Evolutionary conservation across 2,329 filamentous ascomycete species (phyloP).

Genomic region (Balansia obtecta): DNA sequence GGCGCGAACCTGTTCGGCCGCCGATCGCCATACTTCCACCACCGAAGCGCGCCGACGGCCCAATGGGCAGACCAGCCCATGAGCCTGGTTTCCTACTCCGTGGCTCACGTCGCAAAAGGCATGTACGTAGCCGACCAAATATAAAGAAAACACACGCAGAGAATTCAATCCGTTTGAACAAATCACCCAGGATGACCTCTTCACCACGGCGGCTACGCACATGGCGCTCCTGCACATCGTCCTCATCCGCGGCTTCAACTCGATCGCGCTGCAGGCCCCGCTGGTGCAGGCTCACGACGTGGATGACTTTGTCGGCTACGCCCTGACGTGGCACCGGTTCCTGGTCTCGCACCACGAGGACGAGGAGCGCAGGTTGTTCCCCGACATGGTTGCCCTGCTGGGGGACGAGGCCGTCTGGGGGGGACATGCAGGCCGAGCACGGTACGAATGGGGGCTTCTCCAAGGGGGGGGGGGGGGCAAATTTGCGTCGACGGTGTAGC

Average conservation of each 20-base stretch:
- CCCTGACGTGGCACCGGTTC: slow-evolving; percentile 44
- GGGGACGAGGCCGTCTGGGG: slow-evolving; percentile 37
- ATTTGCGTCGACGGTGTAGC: too few species aligned
- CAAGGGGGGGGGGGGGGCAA: too few species aligned
- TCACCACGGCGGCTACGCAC: slow-evolving; percentile 45
- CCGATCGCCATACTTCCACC: slow-evolving; percentile 24
- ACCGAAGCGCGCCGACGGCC: slow-evolving; percentile 13
- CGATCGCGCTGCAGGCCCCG: slow-evolving; percentile 47
- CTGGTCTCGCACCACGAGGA: slow-evolving; percentile 49
- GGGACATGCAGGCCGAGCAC: slow-evolving; percentile 41
- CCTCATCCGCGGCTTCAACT: slow-evolving; percentile 51
- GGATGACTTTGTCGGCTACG: slow-evolving; percentile 44
- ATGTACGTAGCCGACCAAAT: too few species aligned
- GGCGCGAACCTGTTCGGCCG: slow-evolving; percentile 20
- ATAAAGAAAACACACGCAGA: too few species aligned
- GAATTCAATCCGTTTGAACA: too few species aligned
- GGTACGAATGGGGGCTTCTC: too few species aligned
- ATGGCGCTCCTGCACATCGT: slow-evolving; percentile 51
- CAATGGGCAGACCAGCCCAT: slow-evolving; percentile 44
- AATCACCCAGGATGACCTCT: slow-evolving; percentile 44
- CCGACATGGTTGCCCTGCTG: slow-evolving; percentile 39
- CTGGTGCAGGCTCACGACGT: slow-evolving; percentile 38
- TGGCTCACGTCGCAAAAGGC: slow-evolving; percentile 34
- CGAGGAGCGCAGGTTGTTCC: slow-evolving; percentile 44
- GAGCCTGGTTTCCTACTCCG: slow-evolving; percentile 38